Evolutionary conservation across 2,329 filamentous ascomycete species (phyloP), one percentile per base, ranked within the genome.

Genomic region (Pseudodiploospora longispora): DNA sequence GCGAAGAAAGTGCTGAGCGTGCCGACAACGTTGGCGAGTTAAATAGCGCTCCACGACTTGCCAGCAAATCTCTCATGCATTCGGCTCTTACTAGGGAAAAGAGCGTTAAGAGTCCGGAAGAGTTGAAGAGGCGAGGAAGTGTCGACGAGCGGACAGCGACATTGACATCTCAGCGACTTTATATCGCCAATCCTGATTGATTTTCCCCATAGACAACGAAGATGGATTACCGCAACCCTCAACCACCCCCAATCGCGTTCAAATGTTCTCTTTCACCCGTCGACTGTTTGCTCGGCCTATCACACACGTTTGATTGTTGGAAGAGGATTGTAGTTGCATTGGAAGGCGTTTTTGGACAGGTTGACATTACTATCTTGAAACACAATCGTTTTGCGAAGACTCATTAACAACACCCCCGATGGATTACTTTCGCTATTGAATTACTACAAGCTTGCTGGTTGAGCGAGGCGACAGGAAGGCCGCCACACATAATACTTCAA

Each of bases 141-240:
- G 86, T 94, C 40, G 87, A 93, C 59, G 87, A 93, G 64, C 74
- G 85, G 57, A 85, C 84, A 5, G 83, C 80, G 65, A 90, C 85
- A 1, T 82, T 93, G 61, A 80, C 77, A 19, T 75, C 78, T 29
- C 81, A 81, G 40, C 77, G 87, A 50, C 74, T 94, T 47, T 93
- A 86, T 63, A 89, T 94, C 58, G 87, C 87, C 55, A 94, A 94
- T 64, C 87, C 87, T 12, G 87, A 93, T 63, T 77, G 66, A 52
- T 31, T 9, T 27, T 10, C 36, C 6, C 19, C 19, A 19, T 19
- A 19, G 19, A 19, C 19, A 19, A 19, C 19, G 3, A 19, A 9
- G 29, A 32, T 8, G 33, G 9, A 10, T 36, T 3, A 28, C 30
- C 27, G 19, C 19, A 19, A 19, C 19, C 19, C 19, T 19, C 19